phyloP scores from a whole-genome alignment of 306 rosid species.

The Vicia sativa region DNA sequence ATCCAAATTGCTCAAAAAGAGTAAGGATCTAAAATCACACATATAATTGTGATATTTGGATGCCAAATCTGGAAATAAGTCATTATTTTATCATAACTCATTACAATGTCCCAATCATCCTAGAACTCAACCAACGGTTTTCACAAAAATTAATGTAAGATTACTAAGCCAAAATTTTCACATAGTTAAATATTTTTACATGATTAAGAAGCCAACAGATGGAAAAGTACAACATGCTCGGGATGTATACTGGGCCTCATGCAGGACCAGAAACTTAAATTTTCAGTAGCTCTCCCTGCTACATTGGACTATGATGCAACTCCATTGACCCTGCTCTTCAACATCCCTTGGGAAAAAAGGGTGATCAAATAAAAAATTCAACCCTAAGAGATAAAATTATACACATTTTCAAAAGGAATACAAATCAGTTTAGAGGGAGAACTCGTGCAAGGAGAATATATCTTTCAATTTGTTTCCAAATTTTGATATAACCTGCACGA shows the following conservation, averaged over 20 bases:
- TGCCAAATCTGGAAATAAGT: background rate
- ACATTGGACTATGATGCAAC: constrained; percentile 41
- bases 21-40: background rate
- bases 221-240: constrained; percentile 57
- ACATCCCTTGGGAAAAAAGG: constrained; percentile 45
- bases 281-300: constrained; percentile 46
- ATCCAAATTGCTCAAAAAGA: background rate
- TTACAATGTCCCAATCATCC: constrained; percentile 14
- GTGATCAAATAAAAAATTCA: constrained; percentile 43
- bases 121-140: background rate
- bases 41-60: background rate
- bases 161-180: constrained; percentile 56
- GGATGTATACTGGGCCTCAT: constrained; percentile 44
- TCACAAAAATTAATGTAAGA: background rate
- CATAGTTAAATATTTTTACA: constrained; percentile 55
- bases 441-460: constrained; percentile 37
- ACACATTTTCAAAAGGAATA: constrained; percentile 67
- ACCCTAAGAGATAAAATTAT: constrained; percentile 56
- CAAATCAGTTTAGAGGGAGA: constrained; percentile 45
- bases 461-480: constrained; percentile 18
- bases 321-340: constrained; percentile 46
- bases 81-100: background rate
- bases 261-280: constrained; percentile 46
- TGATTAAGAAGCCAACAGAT: constrained; percentile 48
- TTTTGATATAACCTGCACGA: constrained; percentile 38